These are phyloP conservation scores for Pseudozyma hubeiensis DNA, from an alignment of 1,284 basidiomycete genomes.

Conservation along the genomic window DNA sequence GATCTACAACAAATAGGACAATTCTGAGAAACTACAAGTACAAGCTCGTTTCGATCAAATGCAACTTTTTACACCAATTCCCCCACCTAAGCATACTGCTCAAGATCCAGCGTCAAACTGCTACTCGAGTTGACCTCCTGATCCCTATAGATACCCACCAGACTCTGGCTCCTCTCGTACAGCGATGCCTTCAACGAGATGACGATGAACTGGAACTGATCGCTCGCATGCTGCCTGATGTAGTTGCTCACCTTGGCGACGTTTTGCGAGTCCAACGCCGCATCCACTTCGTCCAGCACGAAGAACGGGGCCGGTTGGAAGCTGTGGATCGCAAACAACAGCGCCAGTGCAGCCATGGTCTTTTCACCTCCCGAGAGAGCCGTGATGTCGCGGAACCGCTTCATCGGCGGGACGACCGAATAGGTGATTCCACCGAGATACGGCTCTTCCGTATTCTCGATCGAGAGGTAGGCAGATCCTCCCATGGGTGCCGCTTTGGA, in stretches of 20 bases:
- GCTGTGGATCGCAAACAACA: slow-evolving; percentile 91
- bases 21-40: background rate
- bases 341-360: slow-evolving; percentile 93
- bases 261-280: slow-evolving; percentile 76
- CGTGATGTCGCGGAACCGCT: slow-evolving; percentile 98
- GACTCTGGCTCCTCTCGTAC: slow-evolving; percentile 88
- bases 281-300: slow-evolving; percentile 97
- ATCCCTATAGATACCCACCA: slow-evolving; percentile 93
- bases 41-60: background rate
- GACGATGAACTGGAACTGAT: slow-evolving; percentile 92
- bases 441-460: slow-evolving; percentile 98
- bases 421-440: slow-evolving; percentile 96
- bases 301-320: slow-evolving; percentile 99
- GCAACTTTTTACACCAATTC: background rate
- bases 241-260: slow-evolving; percentile 66
- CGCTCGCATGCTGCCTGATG: slow-evolving; percentile 68
- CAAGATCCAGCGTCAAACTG: slow-evolving; percentile 86
- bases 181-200: slow-evolving; percentile 85
- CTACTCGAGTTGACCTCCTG: slow-evolving; percentile 91
- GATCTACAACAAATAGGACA: background rate
- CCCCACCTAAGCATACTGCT: slow-evolving; percentile 57
- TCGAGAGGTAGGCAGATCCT: slow-evolving; percentile 92
- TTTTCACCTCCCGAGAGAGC: slow-evolving; percentile 98
- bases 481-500: slow-evolving; percentile 91
- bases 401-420: slow-evolving; percentile 96